These are phyloP conservation scores for Calocera viscosa DNA, from an alignment of 768 basidiomycete genomes.

Conservation along the genomic window DNA sequence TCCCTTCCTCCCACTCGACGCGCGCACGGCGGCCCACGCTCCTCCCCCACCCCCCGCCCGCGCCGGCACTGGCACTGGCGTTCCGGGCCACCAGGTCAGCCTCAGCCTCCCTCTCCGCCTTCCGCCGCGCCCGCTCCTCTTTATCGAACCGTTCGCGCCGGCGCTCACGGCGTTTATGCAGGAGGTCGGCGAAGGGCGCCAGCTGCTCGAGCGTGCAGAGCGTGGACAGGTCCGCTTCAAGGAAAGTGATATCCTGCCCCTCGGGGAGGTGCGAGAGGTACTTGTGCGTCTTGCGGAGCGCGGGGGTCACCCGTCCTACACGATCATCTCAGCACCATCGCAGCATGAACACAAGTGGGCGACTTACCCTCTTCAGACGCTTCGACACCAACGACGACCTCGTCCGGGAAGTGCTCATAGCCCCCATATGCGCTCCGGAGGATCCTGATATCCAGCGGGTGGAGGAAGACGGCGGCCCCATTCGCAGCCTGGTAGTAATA, in stretches of 20 bases:
- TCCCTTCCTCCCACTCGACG: constrained; percentile 26
- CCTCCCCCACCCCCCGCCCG: constrained; percentile 27
- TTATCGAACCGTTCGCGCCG: constrained; percentile 72
- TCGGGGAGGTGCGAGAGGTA: constrained; percentile 88
- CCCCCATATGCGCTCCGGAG: constrained; percentile 68
- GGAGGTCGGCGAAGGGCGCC: constrained; percentile 68
- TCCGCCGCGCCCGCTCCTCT: constrained; percentile 70
- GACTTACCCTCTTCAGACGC: constrained; percentile 49
- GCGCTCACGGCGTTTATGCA: constrained; percentile 59
- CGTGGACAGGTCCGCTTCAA: constrained; percentile 70
- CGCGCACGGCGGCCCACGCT: constrained; percentile 27
- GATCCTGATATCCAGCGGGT: constrained; percentile 91
- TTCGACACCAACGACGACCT: constrained; percentile 69
- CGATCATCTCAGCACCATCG: constrained; percentile 8
- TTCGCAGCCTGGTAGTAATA: constrained; percentile 93
- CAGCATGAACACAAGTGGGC: not conserved
- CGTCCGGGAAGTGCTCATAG: constrained; percentile 75
- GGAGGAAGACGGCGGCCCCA: constrained; percentile 82
- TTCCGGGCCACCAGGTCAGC: constrained; percentile 34
- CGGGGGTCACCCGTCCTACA: constrained; percentile 59
- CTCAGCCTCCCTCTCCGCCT: constrained; percentile 61
- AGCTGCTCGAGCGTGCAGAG: constrained; percentile 68
- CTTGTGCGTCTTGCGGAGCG: constrained; percentile 87
- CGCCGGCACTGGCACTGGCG: constrained; percentile 8
- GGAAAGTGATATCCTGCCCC: constrained; percentile 83